Evolutionary conservation across 2,329 filamentous ascomycete species (phyloP).

Genomic region (Ceratocystis cacaofunesta): DNA sequence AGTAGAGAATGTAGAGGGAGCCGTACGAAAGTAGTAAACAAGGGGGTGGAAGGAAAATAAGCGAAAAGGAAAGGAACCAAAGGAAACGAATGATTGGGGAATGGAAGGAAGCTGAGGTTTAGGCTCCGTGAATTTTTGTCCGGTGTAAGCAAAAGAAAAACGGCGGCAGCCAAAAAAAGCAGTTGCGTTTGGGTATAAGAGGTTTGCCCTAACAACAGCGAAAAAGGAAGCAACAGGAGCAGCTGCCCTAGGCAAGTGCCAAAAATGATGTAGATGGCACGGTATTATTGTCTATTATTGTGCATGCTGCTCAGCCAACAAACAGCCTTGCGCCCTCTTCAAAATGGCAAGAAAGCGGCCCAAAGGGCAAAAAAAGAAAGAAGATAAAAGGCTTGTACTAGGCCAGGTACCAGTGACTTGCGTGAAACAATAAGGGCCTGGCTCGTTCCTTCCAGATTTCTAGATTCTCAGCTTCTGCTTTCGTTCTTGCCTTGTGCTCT

Average conservation of each 20-base stretch:
- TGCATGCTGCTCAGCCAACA: background rate
- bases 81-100: background rate
- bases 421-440: background rate
- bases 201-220: background rate
- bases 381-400: background rate
- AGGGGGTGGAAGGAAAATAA: background rate
- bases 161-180: background rate
- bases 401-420: background rate
- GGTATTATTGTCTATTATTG: background rate
- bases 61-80: background rate
- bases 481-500: background rate
- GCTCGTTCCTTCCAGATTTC: background rate
- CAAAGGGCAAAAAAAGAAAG: background rate
- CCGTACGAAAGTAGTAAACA: background rate
- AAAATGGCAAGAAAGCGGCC: no score
- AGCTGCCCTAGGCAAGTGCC: background rate
- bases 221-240: background rate
- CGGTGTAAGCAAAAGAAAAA: background rate
- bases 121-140: background rate
- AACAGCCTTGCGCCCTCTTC: no score
- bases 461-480: background rate
- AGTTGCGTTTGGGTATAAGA: background rate
- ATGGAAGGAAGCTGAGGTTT: background rate
- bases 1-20: no score
- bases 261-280: background rate